Conservation (phyloP, 2,329 filamentous ascomycete genomes). For the Paecilomyces sp. region DNA sequence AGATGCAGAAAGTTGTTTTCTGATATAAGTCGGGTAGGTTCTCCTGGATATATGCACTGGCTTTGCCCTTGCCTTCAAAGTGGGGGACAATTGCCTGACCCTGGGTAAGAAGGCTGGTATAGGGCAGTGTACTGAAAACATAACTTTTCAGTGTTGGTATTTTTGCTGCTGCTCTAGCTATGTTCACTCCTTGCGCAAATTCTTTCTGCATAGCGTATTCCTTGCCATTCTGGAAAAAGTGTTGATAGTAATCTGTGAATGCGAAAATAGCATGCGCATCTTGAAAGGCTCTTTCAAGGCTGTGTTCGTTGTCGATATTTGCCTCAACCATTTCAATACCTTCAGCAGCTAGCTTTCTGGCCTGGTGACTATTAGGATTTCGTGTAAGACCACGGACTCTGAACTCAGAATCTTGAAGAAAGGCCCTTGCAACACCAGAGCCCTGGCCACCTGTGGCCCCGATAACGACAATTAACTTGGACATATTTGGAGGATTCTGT, state of each 20-base stretch:
- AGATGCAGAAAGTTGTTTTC: conserved; percentile 38
- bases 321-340: neutral
- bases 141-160: conserved; percentile 36
- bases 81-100: conserved; percentile 33
- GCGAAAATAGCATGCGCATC: conserved; percentile 23
- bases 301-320: neutral
- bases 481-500: no score
- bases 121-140: conserved; percentile 41
- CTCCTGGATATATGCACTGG: conserved; percentile 35
- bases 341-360: neutral
- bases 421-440: neutral
- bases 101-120: conserved; percentile 19
- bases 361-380: neutral
- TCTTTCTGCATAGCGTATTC: conserved; percentile 32
- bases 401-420: neutral
- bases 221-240: conserved; percentile 18
- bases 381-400: neutral
- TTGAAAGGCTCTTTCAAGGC: neutral
- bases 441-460: neutral
- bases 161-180: conserved; percentile 35
- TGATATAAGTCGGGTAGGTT: conserved; percentile 18
- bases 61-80: conserved; percentile 36
- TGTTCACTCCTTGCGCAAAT: conserved; percentile 32
- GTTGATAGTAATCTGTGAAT: conserved; percentile 37
- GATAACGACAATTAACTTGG: no score